Conservation (phyloP, 2,329 filamentous ascomycete species). For the Phialophora tarda region DNA sequence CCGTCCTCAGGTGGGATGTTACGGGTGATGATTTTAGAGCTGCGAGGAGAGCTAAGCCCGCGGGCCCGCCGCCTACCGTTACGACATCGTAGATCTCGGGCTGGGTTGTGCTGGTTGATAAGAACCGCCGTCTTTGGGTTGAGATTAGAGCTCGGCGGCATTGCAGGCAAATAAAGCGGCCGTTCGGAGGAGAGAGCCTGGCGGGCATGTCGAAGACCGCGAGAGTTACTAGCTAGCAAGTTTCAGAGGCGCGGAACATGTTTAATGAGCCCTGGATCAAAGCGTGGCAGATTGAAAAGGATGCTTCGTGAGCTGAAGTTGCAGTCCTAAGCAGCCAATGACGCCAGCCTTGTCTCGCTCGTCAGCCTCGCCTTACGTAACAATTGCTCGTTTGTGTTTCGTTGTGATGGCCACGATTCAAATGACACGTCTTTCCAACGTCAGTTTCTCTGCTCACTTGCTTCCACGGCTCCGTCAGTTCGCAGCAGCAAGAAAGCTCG, state of each 20-base stretch:
- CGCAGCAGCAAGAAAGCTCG: neutral
- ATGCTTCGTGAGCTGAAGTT: neutral
- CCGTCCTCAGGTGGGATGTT: constrained; percentile 79
- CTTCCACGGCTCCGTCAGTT: neutral
- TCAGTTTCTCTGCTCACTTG: neutral
- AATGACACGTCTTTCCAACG: constrained; percentile 1
- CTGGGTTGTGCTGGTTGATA: constrained; percentile 18
- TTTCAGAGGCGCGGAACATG: neutral
- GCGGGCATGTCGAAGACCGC: constrained; percentile 20
- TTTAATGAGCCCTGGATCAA: neutral
- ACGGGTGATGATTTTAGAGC: constrained; percentile 75
- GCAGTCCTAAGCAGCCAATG: neutral
- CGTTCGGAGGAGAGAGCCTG: constrained; percentile 7
- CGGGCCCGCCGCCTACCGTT: constrained; percentile 86
- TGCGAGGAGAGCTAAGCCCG: constrained; percentile 80
- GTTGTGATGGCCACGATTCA: neutral
- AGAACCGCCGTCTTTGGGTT: constrained; percentile 28
- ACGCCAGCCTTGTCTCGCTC: neutral
- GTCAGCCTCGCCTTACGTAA: neutral
- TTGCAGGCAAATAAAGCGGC: constrained; percentile 22
- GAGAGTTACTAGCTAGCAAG: neutral
- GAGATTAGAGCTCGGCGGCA: constrained; percentile 24
- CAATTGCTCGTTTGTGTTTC: neutral
- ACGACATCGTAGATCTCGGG: constrained; percentile 87
- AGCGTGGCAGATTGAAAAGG: neutral